Base-by-base conservation (phyloP, 495 filamentous ascomycete genomes). In the Monascus purpureus region DNA sequence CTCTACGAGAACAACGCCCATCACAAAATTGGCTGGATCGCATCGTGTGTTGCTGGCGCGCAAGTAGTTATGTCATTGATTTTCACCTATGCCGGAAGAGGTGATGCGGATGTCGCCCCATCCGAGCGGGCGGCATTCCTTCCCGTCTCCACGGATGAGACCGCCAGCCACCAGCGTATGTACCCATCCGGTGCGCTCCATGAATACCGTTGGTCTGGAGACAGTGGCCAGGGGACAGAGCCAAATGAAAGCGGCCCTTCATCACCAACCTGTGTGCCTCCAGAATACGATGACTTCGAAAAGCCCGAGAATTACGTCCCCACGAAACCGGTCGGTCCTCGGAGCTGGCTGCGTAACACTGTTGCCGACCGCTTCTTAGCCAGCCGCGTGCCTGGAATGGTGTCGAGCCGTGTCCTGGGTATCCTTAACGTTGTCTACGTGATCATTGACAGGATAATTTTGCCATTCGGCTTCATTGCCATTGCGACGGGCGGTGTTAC, bases 221-320 rank as follows among this genome's bases (percentile, higher is more conserved):
- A 94, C 51, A 94, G 87, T 36, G 86, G 84, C 2, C 87, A 93
- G 40, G 85, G 85, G 11, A 86, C 82, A 0, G 84, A 90, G 42
- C 70, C 70, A 2, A 69, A 70, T 32, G 70, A 79, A 27, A 80
- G 82, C 15, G 79, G 78, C 3, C 57, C 75, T 13, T 70, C 66
- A 7, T 76, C 73, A 6, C 59, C 67, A 8, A 62, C 65, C 13
- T 66, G 63, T 14, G 56, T 69, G 17, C 64, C 59, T 0, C 43
- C 48, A 2, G 67, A 75, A 31, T 67, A 65, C 17, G 58, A 67
- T 19, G 58, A 55, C 8, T 68, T 70, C 24, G 62, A 68, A 17
- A 67, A 67, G 40, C 59, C 57, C 1, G 69, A 75, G 22, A 67
- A 67, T 16, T 55, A 68, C 12, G 27, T 63, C 31, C 57, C 28